These are phyloP conservation scores for Agapanthus africanus DNA, from an alignment of 106 monocot genomes.

Conservation along the genomic window DNA sequence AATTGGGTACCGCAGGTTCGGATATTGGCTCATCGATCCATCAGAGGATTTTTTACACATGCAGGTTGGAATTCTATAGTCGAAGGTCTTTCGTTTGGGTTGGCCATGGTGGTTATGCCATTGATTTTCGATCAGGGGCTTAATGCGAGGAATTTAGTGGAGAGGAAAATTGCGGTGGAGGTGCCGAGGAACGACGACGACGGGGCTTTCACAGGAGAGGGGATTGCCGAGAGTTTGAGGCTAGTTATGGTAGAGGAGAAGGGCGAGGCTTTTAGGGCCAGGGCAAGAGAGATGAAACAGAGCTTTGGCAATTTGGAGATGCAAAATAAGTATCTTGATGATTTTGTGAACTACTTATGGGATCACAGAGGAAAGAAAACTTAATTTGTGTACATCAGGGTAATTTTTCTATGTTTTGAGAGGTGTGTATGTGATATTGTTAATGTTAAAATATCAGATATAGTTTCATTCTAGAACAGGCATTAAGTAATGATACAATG, in stretches of 20 bases:
- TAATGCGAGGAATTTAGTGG: constrained; percentile 28
- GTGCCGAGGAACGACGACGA: constrained; percentile 31
- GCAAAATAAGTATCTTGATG: constrained; percentile 15
- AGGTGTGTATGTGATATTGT: no score
- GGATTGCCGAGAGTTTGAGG: constrained; percentile 29
- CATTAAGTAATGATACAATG: no score
- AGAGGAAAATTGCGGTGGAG: constrained; percentile 29
- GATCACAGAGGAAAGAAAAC: constrained; percentile 3
- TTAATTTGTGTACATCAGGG: not conserved
- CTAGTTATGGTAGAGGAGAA: constrained; percentile 27
- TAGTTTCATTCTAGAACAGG: no score
- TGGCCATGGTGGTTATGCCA: constrained; percentile 28
- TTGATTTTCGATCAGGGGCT: constrained; percentile 48
- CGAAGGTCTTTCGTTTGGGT: constrained; percentile 20
- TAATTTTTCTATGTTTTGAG: not conserved
- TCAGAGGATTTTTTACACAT: constrained; percentile 24
- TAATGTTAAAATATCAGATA: no score
- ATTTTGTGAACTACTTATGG: constrained; percentile 8
- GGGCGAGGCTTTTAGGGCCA: constrained; percentile 11
- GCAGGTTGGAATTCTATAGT: constrained; percentile 21
- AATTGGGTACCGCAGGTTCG: constrained; percentile 10
- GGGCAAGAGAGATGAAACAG: not conserved
- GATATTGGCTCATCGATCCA: constrained; percentile 10
- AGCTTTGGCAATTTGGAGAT: constrained; percentile 14
- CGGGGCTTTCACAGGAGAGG: constrained; percentile 27